Evolutionary conservation across 208 protist genomes (phyloP).

Genomic region (Trypanosoma mega): DNA sequence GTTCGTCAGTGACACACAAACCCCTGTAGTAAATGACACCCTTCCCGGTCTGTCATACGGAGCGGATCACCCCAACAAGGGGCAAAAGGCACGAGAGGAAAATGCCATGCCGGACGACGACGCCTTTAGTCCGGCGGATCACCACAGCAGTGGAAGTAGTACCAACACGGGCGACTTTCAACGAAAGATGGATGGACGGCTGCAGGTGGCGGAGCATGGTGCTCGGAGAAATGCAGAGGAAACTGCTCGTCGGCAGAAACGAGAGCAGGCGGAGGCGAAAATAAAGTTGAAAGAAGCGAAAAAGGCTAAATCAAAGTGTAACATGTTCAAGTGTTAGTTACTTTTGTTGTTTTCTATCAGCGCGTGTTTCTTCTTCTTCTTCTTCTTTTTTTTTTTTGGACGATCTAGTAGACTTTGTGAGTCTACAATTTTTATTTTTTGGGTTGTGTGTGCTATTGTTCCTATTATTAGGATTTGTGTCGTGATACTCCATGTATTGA

Average conservation of each 20-base stretch:
- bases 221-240: not conserved
- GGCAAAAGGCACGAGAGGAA: too few species aligned
- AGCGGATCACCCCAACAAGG: too few species aligned
- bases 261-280: not conserved
- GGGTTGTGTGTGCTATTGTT: too few species aligned
- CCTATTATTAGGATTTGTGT: too few species aligned
- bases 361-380: conserved; percentile 9
- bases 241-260: too few species aligned
- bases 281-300: not conserved
- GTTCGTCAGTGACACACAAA: too few species aligned
- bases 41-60: too few species aligned
- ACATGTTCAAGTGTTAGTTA: conserved; percentile 19
- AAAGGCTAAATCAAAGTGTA: conserved; percentile 35
- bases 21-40: too few species aligned
- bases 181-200: not conserved
- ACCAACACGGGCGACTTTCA: not conserved
- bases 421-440: too few species aligned
- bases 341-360: conserved; percentile 3
- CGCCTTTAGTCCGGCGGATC: too few species aligned
- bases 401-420: not conserved
- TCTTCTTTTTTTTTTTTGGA: conserved; percentile 14
- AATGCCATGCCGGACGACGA: not conserved
- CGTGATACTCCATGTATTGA: too few species aligned
- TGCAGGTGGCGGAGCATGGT: not conserved
- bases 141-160: too few species aligned